Conservation (phyloP, 129 eudicot species). For the Kitagawia praeruptora region DNA sequence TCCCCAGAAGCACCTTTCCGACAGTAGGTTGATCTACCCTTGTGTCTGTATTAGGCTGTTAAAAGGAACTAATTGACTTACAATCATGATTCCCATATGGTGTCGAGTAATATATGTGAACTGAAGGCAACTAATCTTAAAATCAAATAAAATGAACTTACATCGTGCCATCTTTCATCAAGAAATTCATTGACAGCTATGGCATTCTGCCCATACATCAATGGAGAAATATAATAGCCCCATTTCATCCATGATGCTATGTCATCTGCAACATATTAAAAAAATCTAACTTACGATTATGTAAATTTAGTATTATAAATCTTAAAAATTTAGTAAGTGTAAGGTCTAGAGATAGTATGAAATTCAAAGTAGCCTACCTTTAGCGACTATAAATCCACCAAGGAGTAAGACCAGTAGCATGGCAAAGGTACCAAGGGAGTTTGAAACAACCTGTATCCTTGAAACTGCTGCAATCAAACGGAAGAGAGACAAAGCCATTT, state of each 20-base stretch:
- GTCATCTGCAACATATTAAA: constrained; percentile 40
- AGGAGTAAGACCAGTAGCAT: constrained; percentile 45
- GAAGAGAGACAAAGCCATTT: constrained; percentile 51
- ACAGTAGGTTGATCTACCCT: constrained; percentile 43
- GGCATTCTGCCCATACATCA: constrained; percentile 86
- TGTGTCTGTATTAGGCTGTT: constrained; percentile 47
- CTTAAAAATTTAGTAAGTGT: neutral
- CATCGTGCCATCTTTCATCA: constrained; percentile 67
- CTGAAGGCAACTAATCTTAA: neutral
- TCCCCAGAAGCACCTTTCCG: constrained; percentile 51
- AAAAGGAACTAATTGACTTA: neutral
- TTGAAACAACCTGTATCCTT: constrained; percentile 51
- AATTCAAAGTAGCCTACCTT: constrained; percentile 21
- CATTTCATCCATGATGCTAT: constrained; percentile 67
- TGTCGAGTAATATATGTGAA: neutral
- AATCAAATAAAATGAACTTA: constrained; percentile 20
- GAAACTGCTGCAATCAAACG: constrained; percentile 52
- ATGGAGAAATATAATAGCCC: constrained; percentile 75
- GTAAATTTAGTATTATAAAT: neutral
- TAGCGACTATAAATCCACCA: constrained; percentile 58
- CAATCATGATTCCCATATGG: neutral
- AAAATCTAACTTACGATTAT: neutral
- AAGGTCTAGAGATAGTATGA: neutral
- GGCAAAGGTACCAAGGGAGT: constrained; percentile 35
- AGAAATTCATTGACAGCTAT: constrained; percentile 58